Evolutionary conservation across 1,284 basidiomycete genomes (phyloP).

Genomic region (Cutaneotrichosporon sp.): DNA sequence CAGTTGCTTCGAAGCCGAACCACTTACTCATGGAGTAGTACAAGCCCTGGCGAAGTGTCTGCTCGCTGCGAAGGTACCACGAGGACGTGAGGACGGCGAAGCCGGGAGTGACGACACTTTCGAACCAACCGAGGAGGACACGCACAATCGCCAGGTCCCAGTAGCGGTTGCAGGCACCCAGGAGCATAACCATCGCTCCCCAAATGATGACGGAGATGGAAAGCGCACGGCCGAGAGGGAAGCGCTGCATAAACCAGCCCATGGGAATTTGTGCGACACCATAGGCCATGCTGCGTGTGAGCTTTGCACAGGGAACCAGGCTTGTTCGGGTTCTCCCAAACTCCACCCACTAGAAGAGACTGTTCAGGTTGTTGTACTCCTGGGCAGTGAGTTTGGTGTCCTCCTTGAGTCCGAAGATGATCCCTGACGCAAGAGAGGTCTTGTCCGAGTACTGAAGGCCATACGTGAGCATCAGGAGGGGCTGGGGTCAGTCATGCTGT

Average conservation of each 20-base stretch:
- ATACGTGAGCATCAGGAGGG: slow-evolving; percentile 13
- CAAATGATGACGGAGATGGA: slow-evolving; percentile 20
- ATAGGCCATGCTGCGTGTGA: slow-evolving; percentile 10
- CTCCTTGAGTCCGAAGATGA: slow-evolving; percentile 20
- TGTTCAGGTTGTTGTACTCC: slow-evolving; percentile 20
- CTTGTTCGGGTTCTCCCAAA: no score
- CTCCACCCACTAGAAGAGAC: slow-evolving; percentile 17
- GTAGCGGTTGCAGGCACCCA: slow-evolving; percentile 29
- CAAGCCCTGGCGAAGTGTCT: slow-evolving; percentile 21
- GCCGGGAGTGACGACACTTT: slow-evolving; percentile 29
- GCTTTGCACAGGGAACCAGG: no score
- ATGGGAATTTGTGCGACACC: slow-evolving; percentile 21
- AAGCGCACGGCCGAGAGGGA: slow-evolving; percentile 27
- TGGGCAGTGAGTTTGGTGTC: slow-evolving; percentile 19
- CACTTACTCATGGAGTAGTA: slow-evolving; percentile 29
- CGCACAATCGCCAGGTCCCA: slow-evolving; percentile 24
- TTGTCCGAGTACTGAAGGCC: slow-evolving; percentile 20
- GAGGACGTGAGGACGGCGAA: slow-evolving; percentile 30
- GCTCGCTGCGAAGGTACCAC: slow-evolving; percentile 31
- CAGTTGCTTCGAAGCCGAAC: no score
- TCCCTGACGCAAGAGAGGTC: slow-evolving; percentile 19
- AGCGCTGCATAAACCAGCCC: slow-evolving; percentile 23
- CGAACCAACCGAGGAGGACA: slow-evolving; percentile 30
- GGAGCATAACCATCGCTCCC: slow-evolving; percentile 23
- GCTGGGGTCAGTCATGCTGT: slow-evolving; percentile 1